Conservation (phyloP, 352 stramenopile species). For the Phytophthora pistaciae region DNA sequence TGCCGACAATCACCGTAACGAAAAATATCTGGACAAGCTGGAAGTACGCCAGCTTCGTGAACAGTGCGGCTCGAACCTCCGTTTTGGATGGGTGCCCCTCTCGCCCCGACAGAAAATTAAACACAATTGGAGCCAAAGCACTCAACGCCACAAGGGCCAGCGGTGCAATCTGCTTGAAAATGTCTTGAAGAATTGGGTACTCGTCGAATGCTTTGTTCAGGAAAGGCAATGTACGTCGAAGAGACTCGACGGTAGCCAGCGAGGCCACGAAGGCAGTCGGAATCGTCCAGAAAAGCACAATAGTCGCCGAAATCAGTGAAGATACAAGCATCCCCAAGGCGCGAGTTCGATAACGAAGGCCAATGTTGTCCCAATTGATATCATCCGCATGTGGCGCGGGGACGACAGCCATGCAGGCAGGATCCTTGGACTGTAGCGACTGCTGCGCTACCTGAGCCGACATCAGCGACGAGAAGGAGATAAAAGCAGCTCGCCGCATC, state of each 20-base stretch:
- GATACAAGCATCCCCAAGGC: slow-evolving; percentile 62
- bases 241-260: slow-evolving; percentile 72
- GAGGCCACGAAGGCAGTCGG: slow-evolving; percentile 82
- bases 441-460: slow-evolving; percentile 80
- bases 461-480: slow-evolving; percentile 82
- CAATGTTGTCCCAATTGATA: slow-evolving; percentile 85
- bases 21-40: slow-evolving; percentile 89
- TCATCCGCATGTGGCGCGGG: slow-evolving; percentile 69
- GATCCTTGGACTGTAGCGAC: slow-evolving; percentile 66
- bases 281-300: slow-evolving; percentile 89
- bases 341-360: slow-evolving; percentile 59
- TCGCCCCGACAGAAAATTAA: slow-evolving; percentile 66
- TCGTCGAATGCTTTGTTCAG: slow-evolving; percentile 70
- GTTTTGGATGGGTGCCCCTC: slow-evolving; percentile 79
- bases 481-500: slow-evolving; percentile 76
- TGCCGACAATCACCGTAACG: slow-evolving; percentile 80
- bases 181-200: slow-evolving; percentile 62
- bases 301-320: slow-evolving; percentile 55
- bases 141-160: slow-evolving; percentile 68
- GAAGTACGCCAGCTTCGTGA: slow-evolving; percentile 85
- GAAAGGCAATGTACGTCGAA: slow-evolving; percentile 68
- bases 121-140: slow-evolving; percentile 70
- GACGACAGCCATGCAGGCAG: slow-evolving; percentile 57
- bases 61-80: slow-evolving; percentile 68
- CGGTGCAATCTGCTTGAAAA: slow-evolving; percentile 80